phyloP scores from a whole-genome alignment of 352 stramenopile species.

The Globisporangium mamillatum region DNA sequence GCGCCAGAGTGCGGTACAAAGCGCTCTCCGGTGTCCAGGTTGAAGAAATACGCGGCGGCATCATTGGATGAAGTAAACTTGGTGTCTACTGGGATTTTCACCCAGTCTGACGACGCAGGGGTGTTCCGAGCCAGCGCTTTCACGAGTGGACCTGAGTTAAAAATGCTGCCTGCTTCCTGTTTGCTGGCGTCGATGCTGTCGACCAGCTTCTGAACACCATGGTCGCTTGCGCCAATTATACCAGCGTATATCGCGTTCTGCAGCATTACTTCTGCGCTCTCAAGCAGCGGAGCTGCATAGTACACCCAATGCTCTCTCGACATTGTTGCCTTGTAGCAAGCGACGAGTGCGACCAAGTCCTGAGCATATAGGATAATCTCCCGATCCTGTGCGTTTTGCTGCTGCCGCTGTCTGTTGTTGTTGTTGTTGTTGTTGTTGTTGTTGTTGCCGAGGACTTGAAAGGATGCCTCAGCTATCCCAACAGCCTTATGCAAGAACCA shows the following conservation, averaged over 20 bases:
- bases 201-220: conserved; percentile 6
- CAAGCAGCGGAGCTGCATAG: conserved; percentile 13
- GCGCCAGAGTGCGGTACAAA: conserved; percentile 6
- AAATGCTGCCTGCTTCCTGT: conserved; percentile 20
- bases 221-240: not conserved
- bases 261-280: conserved; percentile 16
- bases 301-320: conserved; percentile 16
- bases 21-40: conserved; percentile 58
- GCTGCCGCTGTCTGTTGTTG: not conserved
- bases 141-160: conserved; percentile 21
- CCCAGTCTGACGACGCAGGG: conserved; percentile 59
- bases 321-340: conserved; percentile 42
- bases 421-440: not conserved
- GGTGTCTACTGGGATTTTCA: conserved; percentile 24
- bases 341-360: conserved; percentile 35
- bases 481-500: conserved; percentile 44
- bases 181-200: conserved; percentile 1
- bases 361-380: not conserved
- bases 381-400: not conserved
- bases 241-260: conserved; percentile 3
- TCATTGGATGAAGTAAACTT: not conserved
- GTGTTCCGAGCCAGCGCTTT: conserved; percentile 30
- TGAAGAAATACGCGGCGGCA: conserved; percentile 41
- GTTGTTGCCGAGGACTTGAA: not conserved
- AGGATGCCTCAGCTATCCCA: not conserved